Evolutionary conservation across 2,329 filamentous ascomycete genomes (phyloP), one percentile per base, ranked within the genome.

Genomic region (Ophiocordyceps camponoti-floridani): DNA sequence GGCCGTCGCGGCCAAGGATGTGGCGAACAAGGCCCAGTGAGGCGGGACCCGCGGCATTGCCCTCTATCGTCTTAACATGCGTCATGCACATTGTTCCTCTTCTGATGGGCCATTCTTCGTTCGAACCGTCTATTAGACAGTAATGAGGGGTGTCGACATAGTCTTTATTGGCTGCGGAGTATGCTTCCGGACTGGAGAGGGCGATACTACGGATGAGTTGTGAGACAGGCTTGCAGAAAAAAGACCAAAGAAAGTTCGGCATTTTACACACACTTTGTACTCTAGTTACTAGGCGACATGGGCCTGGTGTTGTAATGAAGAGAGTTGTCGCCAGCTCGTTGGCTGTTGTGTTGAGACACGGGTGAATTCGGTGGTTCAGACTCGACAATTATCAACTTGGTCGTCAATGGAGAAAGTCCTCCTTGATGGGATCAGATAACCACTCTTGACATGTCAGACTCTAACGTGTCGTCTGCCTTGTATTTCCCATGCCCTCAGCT

Each of bases 1-100:
- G 66, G 26, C 75, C 72, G 40, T 71, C 72, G 26, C 60, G 13
- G 53, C 58, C 47, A 70, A 70, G 52, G 65, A 67, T 48, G 56
- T 37, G 31, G 58, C 60, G 50, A 58, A 56, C 47, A 55, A 56
- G 27, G 45, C 45, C 27, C 46, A 56, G 47, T 47, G 40, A 47
- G 38, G 38, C 27, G 8, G 30, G 40, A 13, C 8, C 30, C 49
- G 44, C 43, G 48, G 46, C 16, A 33, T 48, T 43, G 47, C 43
- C 42, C 5, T 23, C 23, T 49, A 35, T 31, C n/a, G 44, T 31
- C 37, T 38, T 43, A 44, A 43, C 35, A 16, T 43, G 43, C 37
- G 27, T 26, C 41, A 27, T 44, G 42, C 40, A 37, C 44, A 40
- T 40, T 40, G 42, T 42, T 26, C 13, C 40, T 27, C 38, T 38